Evolutionary conservation across 73 alveolate genomes (phyloP).

Genomic region (Paramecium bursaria): DNA sequence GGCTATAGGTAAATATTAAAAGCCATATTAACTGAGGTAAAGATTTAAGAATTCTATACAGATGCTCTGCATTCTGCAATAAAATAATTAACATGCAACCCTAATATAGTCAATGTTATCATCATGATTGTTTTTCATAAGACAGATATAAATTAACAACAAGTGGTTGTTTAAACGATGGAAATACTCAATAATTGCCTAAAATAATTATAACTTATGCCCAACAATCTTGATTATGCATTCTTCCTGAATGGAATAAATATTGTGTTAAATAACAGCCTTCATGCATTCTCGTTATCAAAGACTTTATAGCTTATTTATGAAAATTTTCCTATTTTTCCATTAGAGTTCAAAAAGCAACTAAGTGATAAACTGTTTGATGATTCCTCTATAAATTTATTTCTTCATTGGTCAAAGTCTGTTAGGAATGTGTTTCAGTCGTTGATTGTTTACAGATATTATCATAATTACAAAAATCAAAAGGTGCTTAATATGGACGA

Average conservation of each 20-base stretch:
- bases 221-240: slow-evolving; percentile 36
- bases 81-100: not conserved
- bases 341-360: slow-evolving; percentile 37
- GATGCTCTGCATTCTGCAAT: slow-evolving; percentile 26
- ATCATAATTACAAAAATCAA: slow-evolving; percentile 27
- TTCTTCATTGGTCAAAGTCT: slow-evolving; percentile 54
- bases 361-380: slow-evolving; percentile 1
- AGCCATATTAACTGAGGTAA: slow-evolving; percentile 13
- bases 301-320: slow-evolving; percentile 18
- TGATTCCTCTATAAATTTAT: not conserved
- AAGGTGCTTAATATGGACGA: slow-evolving; percentile 27
- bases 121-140: slow-evolving; percentile 30
- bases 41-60: not conserved
- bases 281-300: slow-evolving; percentile 1
- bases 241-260: slow-evolving; percentile 45
- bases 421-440: slow-evolving; percentile 31
- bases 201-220: not conserved
- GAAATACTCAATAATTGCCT: slow-evolving; percentile 16
- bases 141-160: not conserved
- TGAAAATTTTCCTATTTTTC: slow-evolving; percentile 13
- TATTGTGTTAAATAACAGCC: not conserved
- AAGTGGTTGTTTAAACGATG: slow-evolving; percentile 5
- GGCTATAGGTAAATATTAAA: slow-evolving; percentile 42
- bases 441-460: not conserved
- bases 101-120: slow-evolving; percentile 5